Evolutionary conservation across 805 yeast species (phyloP).

Genomic region (Starmerella vitae): DNA sequence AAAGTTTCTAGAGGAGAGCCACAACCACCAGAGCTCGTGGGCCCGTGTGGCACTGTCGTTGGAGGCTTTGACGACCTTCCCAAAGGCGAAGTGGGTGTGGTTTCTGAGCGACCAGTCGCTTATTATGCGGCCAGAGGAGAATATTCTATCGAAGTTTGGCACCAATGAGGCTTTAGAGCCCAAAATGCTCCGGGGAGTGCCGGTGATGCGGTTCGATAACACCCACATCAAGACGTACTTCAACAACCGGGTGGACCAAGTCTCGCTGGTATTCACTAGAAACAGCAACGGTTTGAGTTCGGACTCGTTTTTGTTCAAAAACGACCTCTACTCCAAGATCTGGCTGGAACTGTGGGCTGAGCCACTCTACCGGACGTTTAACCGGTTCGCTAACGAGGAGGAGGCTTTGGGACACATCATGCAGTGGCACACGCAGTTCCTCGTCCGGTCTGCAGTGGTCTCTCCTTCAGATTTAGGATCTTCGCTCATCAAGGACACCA

Average conservation of each 20-base stretch:
- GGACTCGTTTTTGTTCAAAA: constrained; percentile 56
- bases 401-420: constrained; percentile 66
- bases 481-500: constrained; percentile 16
- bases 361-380: constrained; percentile 51
- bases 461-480: constrained; percentile 45
- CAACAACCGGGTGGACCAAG: constrained; percentile 40
- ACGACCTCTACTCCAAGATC: constrained; percentile 44
- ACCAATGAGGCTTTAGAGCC: constrained; percentile 48
- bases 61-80: constrained; percentile 90
- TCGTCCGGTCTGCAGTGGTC: constrained; percentile 60
- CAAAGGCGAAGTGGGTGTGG: constrained; percentile 84
- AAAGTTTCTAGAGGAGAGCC: constrained; percentile 17
- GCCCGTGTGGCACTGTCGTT: constrained; percentile 49
- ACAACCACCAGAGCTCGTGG: constrained; percentile 36
- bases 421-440: constrained; percentile 85
- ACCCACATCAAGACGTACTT: constrained; percentile 42
- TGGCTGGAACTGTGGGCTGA: constrained; percentile 73
- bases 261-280: constrained; percentile 57
- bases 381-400: constrained; percentile 41
- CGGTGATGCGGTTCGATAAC: constrained; percentile 38
- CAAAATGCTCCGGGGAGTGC: constrained; percentile 52
- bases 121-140: constrained; percentile 56
- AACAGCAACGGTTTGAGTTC: constrained; percentile 50
- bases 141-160: constrained; percentile 47
- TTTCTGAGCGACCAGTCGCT: constrained; percentile 60